Evolutionary conservation across 495 filamentous ascomycete genomes (phyloP).

Genomic region (Talaromyces ruber): DNA sequence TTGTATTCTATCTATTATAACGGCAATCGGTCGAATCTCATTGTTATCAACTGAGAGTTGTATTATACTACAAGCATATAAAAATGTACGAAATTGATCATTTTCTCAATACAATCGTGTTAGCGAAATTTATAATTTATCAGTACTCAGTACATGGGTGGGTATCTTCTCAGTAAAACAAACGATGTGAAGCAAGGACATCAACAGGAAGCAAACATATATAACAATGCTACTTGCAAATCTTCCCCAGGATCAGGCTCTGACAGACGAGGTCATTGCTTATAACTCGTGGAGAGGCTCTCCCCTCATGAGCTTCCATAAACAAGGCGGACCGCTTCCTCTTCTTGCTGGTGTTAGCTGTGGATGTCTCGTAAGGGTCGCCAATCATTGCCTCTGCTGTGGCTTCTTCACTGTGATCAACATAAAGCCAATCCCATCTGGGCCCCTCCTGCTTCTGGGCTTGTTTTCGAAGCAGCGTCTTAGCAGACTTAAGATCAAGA

Average conservation of each 20-base stretch:
- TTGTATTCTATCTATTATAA: background rate
- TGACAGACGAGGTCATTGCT: conserved; percentile 87
- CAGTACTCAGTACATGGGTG: background rate
- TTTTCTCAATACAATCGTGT: background rate
- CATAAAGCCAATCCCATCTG: conserved; percentile 75
- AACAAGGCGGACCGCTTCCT: conserved; percentile 32
- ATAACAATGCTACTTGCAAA: conserved; percentile 52
- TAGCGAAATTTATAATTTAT: background rate
- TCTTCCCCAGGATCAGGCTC: conserved; percentile 77
- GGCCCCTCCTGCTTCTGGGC: conserved; percentile 20
- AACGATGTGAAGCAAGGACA: background rate
- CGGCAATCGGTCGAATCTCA: background rate
- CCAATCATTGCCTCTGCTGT: conserved; percentile 32
- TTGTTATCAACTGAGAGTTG: background rate
- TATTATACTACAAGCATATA: background rate
- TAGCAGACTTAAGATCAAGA: conserved; percentile 51
- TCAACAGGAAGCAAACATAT: background rate
- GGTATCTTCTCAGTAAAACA: background rate
- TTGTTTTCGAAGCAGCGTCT: conserved; percentile 44
- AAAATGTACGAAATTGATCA: background rate
- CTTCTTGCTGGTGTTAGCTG: conserved; percentile 25
- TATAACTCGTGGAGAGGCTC: conserved; percentile 46
- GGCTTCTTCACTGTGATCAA: conserved; percentile 52
- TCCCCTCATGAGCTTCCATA: conserved; percentile 4
- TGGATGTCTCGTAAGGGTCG: conserved; percentile 6